Evolutionary conservation across 306 rosid genomes (phyloP).

Genomic region (Begonia masoniana): DNA sequence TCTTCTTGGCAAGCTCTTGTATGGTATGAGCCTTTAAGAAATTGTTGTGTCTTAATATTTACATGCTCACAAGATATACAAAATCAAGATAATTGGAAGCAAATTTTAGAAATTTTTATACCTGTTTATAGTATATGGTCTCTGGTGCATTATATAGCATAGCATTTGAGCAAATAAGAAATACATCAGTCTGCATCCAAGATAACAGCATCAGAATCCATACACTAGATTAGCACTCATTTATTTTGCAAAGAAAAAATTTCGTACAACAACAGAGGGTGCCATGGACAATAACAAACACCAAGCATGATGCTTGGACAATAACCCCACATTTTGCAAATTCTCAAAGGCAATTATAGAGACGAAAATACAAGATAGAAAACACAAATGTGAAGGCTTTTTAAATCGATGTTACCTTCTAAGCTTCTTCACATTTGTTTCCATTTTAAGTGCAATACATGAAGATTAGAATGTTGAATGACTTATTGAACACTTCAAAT

Average conservation of each 20-base stretch:
- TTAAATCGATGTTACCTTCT: too few relatives aligned
- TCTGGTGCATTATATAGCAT: conserved; percentile 90
- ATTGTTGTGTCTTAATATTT: not conserved
- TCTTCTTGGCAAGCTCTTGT: conserved; percentile 82
- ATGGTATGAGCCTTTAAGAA: conserved; percentile 66
- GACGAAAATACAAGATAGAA: too few relatives aligned
- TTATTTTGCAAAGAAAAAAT: not conserved
- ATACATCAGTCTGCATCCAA: conserved; percentile 75
- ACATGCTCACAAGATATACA: not conserved
- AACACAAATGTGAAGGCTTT: too few relatives aligned
- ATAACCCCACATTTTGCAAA: too few relatives aligned
- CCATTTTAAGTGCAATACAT: not conserved
- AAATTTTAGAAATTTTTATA: conserved; percentile 10
- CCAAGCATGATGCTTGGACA: too few relatives aligned
- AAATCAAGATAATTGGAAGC: conserved; percentile 3
- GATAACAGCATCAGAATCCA: conserved; percentile 11
- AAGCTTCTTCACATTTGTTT: not conserved
- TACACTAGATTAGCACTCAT: not conserved
- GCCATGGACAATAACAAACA: too few relatives aligned
- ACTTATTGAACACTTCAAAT: too few relatives aligned
- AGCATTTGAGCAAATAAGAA: conserved; percentile 82
- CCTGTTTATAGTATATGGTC: conserved; percentile 93
- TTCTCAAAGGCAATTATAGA: too few relatives aligned
- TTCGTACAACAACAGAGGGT: too few relatives aligned
- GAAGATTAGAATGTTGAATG: not conserved